These are phyloP conservation scores for Hypomontagnella submonticulosa DNA, from an alignment of 495 filamentous ascomycete genomes.

Conservation along the genomic window DNA sequence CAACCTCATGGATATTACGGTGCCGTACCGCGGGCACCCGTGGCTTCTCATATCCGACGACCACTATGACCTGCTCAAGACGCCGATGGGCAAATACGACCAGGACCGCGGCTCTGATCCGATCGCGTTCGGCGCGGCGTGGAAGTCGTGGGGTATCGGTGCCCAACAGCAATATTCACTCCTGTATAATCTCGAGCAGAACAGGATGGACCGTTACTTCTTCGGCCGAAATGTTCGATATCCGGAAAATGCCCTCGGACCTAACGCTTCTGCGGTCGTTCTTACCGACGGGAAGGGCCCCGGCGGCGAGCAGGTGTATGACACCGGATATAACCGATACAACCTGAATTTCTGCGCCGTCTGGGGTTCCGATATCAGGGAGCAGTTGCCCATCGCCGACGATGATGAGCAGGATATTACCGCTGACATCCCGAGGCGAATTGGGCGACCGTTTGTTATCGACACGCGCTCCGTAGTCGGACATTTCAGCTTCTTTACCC, in stretches of 20 bases:
- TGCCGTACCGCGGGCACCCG: slow-evolving; percentile 54
- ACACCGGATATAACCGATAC: slow-evolving; percentile 56
- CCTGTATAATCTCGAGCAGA: slow-evolving; percentile 62
- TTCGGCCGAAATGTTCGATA: slow-evolving; percentile 51
- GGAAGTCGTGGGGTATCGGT: slow-evolving; percentile 61
- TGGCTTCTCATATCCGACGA: slow-evolving; percentile 57
- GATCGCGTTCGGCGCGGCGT: slow-evolving; percentile 48
- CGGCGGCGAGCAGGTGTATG: slow-evolving; percentile 56
- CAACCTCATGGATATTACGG: slow-evolving; percentile 40
- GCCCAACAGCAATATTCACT: slow-evolving; percentile 68
- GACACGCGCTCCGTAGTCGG: slow-evolving; percentile 64
- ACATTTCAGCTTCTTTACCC: slow-evolving; percentile 60
- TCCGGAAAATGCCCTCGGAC: slow-evolving; percentile 31
- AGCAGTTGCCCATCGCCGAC: slow-evolving; percentile 46
- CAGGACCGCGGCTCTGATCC: slow-evolving; percentile 41
- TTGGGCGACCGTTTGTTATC: slow-evolving; percentile 55
- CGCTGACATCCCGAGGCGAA: slow-evolving; percentile 34
- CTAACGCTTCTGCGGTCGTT: slow-evolving; percentile 34
- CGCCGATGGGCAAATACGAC: slow-evolving; percentile 53
- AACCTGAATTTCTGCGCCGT: slow-evolving; percentile 62
- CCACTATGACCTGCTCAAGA: slow-evolving; percentile 54
- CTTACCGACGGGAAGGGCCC: slow-evolving; percentile 21
- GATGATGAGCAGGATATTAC: slow-evolving; percentile 52
- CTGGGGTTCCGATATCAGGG: slow-evolving; percentile 56
- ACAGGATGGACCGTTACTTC: slow-evolving; percentile 60